Base-by-base conservation (phyloP, 2,329 filamentous ascomycete genomes). In the Calonectria pseudoturangicola region DNA sequence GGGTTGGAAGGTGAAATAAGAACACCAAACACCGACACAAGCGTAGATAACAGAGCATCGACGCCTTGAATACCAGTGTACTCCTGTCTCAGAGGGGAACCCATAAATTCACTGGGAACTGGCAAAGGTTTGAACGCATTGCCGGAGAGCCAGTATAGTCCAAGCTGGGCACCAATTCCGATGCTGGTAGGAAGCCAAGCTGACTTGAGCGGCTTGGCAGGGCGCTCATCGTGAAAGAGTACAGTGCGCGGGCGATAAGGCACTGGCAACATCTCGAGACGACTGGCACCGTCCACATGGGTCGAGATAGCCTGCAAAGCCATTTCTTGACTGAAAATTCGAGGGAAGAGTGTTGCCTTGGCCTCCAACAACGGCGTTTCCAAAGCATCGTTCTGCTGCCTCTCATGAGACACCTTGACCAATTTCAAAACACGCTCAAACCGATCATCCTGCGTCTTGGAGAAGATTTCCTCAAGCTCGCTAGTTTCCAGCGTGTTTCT, bases 221-320 rank as follows among this genome's bases (percentile, higher is more conserved):
- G 54, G 16, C 36, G 54, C 33, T 60, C 54, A 13, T 60, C 54
- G 10, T 60, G 1, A 9, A 36, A 60, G 18, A 18, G 33, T 25
- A 60, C 13, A 7, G 54, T 25, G 10, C 8, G 33, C 4, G 54
- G n/a, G 13, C 4, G 54, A 6, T 41, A 13, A 6, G 54, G 54
- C 8, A 60, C 54, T 12, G 54, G 54, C 33, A 60, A 16, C 54
- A 41, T 60, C 54, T 60, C 54, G 12, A 60, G 21, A 27, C 36
- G 36, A 12, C 33, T 27, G 13, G 33, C 21, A 15, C 21, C 54
- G 4, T 3, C 16, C 33, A 60, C 16, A 8, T 15, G 13, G 27
- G 13, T 12, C 10, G 54, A 27, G 1, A 41, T 0, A 18, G 21
- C n/a, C 6, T 60, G 54, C 5, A 27, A 27, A 21, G 2, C 33